Base-by-base conservation (phyloP, 306 rosid genomes). In the Cicer arietinum region DNA sequence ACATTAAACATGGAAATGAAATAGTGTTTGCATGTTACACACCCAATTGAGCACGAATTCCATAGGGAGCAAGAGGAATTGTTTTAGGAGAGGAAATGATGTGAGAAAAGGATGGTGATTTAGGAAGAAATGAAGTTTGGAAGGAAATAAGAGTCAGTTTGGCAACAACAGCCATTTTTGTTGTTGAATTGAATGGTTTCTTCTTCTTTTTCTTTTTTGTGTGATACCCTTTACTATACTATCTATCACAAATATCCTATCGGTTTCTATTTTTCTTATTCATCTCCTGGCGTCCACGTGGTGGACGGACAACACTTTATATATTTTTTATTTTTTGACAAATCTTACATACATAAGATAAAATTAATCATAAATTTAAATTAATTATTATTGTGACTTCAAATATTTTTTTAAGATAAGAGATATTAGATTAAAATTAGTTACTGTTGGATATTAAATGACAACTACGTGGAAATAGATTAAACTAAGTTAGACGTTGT, bases 111-210 rank as follows among this genome's bases (percentile, higher is more conserved):
- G 74, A 61, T 41, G 88, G 80, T 46, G 80, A 81, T 41, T 74
- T 80, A 18, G 87, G 80, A 40, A 85, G 77, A 59, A 77, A 69
- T 10, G 87, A 77, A 81, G 86, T 58, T 64, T 72, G 86, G 87
- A 78, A 69, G 77, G 73, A 7, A 71, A 57, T 13, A 51, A 75
- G 89, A 80, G 81, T 77, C 51, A 88, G 8, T 59, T 80, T 87
- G 83, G 88, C 69, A 17, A 96, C 83, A 83, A 87, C 61, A 16
- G 97, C 94, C 96, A 91, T 94, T 78, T 64, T 75, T 87, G 56
- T 43, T 58, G 54, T 13, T 35, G 54, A 65, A 43, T 9, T 60
- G 48, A 51, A 16, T 75, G 53, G 7, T 8, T 64, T 14, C 25
- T 39, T 14, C 25, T 39, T 22, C 25, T 22, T 22, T 22, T 2